Conservation (phyloP, 768 basidiomycete genomes). For the Mycena galericulata region DNA sequence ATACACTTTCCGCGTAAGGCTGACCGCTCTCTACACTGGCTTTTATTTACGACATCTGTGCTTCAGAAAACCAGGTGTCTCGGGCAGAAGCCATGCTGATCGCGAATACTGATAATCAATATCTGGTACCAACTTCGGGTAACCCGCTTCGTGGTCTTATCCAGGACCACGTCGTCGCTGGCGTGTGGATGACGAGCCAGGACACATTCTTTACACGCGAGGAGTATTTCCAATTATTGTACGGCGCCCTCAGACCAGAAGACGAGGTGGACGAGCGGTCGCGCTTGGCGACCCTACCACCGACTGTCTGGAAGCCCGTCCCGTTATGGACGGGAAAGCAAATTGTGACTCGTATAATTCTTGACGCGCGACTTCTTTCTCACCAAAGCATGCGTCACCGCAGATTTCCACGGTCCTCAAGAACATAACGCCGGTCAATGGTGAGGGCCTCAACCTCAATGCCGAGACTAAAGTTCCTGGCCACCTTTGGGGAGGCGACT, state of each 20-base stretch:
- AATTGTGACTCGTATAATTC: conserved; percentile 66
- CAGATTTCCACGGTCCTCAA: conserved; percentile 94
- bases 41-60: conserved; percentile 14
- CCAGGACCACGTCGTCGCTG: conserved; percentile 98
- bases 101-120: conserved; percentile 98
- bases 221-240: conserved; percentile 95
- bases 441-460: conserved; percentile 85
- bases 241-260: conserved; percentile 93
- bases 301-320: conserved; percentile 91
- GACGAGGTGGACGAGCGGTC: conserved; percentile 70
- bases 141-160: conserved; percentile 97
- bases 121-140: conserved; percentile 98
- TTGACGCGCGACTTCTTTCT: neutral
- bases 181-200: conserved; percentile 99
- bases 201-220: conserved; percentile 95
- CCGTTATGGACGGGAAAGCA: conserved; percentile 99
- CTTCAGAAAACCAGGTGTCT: conserved; percentile 91
- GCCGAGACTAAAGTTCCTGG: conserved; percentile 93
- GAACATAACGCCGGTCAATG: conserved; percentile 87
- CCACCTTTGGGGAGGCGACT: conserved; percentile 84
- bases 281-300: conserved; percentile 85
- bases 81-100: conserved; percentile 94
- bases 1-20: conserved; percentile 97
- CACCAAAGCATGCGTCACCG: neutral
- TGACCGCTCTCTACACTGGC: conserved; percentile 6